These are phyloP conservation scores for Diaporthe sp. DNA, from an alignment of 2,329 filamentous ascomycete species.

Conservation along the genomic window DNA sequence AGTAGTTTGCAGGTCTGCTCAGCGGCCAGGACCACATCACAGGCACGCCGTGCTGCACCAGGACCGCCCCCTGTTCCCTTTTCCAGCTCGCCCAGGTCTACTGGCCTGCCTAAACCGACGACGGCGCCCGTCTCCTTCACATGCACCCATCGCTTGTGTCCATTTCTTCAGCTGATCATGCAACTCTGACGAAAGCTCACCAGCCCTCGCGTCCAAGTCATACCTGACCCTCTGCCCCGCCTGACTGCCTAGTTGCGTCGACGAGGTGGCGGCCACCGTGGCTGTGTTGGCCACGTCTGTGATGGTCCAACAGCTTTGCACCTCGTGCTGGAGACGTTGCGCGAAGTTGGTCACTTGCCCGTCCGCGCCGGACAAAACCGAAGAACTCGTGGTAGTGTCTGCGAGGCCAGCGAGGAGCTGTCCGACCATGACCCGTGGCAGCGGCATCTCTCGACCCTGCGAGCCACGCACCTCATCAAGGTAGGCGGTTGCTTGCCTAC, in stretches of 20 bases:
- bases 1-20: background rate
- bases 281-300: conserved; percentile 53
- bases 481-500: conserved; percentile 23
- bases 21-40: background rate
- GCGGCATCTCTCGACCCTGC: conserved; percentile 2
- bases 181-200: conserved; percentile 22
- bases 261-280: conserved; percentile 53
- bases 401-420: conserved; percentile 26
- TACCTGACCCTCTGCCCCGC: conserved; percentile 52
- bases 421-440: conserved; percentile 5
- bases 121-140: background rate
- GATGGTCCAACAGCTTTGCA: conserved; percentile 60
- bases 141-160: conserved; percentile 14
- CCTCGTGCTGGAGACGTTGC: conserved; percentile 59
- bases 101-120: background rate
- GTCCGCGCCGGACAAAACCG: conserved; percentile 39
- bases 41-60: background rate
- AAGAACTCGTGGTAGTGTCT: conserved; percentile 13
- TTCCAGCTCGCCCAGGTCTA: background rate
- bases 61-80: background rate
- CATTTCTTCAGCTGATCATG: conserved; percentile 25
- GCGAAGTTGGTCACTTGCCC: conserved; percentile 56
- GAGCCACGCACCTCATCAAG: background rate
- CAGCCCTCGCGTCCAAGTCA: conserved; percentile 37
- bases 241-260: conserved; percentile 50